Evolutionary conservation across 108 stramenopile species (phyloP), one percentile per base, ranked within the genome.

Genomic region (Epithemia pelagica): DNA sequence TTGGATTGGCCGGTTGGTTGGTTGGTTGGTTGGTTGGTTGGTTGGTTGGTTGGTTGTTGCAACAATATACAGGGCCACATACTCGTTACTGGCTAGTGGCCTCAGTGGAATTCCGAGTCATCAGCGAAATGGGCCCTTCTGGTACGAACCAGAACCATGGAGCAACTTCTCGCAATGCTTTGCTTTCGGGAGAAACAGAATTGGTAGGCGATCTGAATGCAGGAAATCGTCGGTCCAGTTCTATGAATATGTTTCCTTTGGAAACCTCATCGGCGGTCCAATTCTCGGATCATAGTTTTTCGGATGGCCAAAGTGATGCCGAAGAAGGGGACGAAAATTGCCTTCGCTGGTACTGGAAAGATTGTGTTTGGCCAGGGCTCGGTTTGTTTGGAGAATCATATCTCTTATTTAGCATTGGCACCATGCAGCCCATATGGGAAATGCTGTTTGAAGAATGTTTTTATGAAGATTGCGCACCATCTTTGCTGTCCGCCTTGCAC

Each of bases 331-430:
- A 46, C 37, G 15, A 10, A 15, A 46, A 46, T 46, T 46, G 37
- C 37, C 15, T 5, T 46, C 5, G 37, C 15, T 46, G 37, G 37
- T 46, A 46, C 15, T 46, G 37, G 37, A 46, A 15, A 15, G 10
- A 46, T 15, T 46, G 37, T 46, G 37, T 58, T 7, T 88, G 87
- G 83, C 87, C 84, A 37, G 87, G 87, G 52, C 78, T 87, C 57
- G 89, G 89, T 25, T 72, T 90, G 52, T 90, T 90, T 65, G 89
- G 89, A 52, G 89, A 90, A 74, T 85, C 83, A 26, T 90, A 90
- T 69, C 53, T 90, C 7, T 76, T 90, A 59, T 90, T 90, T 65
- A 73, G 70, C 64, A 76, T 87, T 28, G 89, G 89, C 26, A 85
- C 79, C 0, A 52, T 90, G 46, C 80, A 76, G 28, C 89, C 89